Evolutionary conservation across 1,284 basidiomycete genomes (phyloP).

Genomic region (Cutaneotrichosporon dermatis): DNA sequence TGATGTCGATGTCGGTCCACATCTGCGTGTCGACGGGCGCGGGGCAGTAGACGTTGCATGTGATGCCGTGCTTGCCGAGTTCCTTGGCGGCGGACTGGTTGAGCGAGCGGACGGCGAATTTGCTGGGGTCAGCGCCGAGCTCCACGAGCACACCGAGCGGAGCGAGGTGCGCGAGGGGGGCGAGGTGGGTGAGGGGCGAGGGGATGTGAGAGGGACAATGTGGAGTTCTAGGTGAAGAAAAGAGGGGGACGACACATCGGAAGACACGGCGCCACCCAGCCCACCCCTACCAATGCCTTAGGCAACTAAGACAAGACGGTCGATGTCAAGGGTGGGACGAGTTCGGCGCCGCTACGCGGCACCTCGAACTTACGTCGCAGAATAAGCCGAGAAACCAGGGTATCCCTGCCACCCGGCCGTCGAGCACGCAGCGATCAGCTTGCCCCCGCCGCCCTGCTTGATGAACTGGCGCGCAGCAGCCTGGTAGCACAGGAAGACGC

Average conservation of each 20-base stretch:
- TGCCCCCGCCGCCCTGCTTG: constrained; percentile 50
- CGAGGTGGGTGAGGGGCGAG: no score
- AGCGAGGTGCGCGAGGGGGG: no score
- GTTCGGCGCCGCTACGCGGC: no score
- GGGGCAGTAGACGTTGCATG: constrained; percentile 57
- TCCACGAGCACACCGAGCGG: no score
- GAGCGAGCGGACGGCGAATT: constrained; percentile 52
- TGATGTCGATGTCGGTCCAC: constrained; percentile 29
- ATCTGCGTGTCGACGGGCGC: constrained; percentile 49
- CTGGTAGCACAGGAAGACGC: constrained; percentile 49
- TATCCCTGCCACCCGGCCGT: constrained; percentile 9
- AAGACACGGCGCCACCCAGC: no score
- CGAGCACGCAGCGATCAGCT: constrained; percentile 43
- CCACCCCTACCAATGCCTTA: no score
- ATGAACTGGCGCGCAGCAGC: constrained; percentile 52
- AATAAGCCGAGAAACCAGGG: constrained; percentile 34
- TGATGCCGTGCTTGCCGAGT: constrained; percentile 51
- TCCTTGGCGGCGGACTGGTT: constrained; percentile 50
- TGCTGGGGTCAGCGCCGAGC: constrained; percentile 47
- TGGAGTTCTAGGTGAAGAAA: no score
- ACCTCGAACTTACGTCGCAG: neutral
- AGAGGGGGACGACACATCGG: no score
- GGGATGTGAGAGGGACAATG: no score
- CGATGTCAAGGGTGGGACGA: no score
- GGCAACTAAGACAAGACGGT: no score